These are phyloP conservation scores for Ceratocystis lukuohia DNA, from an alignment of 2,329 filamentous ascomycete genomes.

Conservation along the genomic window DNA sequence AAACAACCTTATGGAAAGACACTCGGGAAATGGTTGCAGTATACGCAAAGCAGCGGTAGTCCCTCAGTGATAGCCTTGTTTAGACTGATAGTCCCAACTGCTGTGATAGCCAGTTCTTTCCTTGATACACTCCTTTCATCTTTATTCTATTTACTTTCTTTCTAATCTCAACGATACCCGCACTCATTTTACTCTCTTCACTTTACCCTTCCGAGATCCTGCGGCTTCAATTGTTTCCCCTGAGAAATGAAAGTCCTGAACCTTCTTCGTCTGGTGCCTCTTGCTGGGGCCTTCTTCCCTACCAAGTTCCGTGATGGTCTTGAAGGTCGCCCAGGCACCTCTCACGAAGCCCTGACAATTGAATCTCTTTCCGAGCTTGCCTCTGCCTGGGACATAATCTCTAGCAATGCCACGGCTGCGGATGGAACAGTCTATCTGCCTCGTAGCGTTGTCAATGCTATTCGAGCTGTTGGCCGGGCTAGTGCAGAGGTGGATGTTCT, in stretches of 20 bases:
- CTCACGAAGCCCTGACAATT: conserved; percentile 20
- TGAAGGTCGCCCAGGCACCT: conserved; percentile 17
- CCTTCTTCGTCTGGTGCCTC: conserved; percentile 2
- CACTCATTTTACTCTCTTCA: background rate
- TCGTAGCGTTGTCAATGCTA: conserved; percentile 15
- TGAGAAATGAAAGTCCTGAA: conserved; percentile 8
- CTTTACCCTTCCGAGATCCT: background rate
- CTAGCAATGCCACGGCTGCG: background rate
- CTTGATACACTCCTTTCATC: background rate
- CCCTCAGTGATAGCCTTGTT: background rate
- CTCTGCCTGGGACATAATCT: conserved; percentile 10
- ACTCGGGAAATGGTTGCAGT: background rate
- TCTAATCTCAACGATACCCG: background rate
- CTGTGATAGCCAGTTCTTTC: background rate
- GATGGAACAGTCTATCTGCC: conserved; percentile 11
- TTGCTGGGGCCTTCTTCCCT: conserved; percentile 19
- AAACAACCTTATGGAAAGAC: background rate
- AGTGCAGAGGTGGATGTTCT: conserved; percentile 16
- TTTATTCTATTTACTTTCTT: background rate
- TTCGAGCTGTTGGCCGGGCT: conserved; percentile 16
- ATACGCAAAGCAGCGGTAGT: background rate
- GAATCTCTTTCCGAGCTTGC: conserved; percentile 13
- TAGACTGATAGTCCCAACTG: background rate
- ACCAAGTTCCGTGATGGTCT: conserved; percentile 20
- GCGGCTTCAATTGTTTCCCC: background rate